Conservation (phyloP, 441 rosid genomes). For the Theobroma grandiflorum region DNA sequence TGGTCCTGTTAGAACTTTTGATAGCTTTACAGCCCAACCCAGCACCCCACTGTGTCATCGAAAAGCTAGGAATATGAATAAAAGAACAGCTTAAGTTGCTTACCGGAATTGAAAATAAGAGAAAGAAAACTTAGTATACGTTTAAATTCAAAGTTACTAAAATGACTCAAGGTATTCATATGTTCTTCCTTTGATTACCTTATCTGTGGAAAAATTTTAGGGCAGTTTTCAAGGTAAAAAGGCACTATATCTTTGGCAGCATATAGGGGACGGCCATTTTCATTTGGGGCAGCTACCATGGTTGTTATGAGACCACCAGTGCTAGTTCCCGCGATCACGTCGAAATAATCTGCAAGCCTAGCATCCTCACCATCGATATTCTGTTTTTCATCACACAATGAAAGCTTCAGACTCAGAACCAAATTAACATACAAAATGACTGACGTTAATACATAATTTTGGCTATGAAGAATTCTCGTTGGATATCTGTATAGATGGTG, state of each 20-base stretch:
- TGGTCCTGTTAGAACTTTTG: constrained; percentile 56
- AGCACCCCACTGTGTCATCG: constrained; percentile 19
- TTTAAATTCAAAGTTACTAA: no score
- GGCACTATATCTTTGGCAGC: constrained; percentile 62
- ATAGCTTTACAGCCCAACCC: constrained; percentile 17
- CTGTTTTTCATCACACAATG: constrained; percentile 29
- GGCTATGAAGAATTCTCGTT: neutral
- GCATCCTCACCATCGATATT: constrained; percentile 57
- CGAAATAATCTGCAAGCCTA: constrained; percentile 69
- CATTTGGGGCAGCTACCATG: constrained; percentile 58
- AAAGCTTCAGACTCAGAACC: neutral
- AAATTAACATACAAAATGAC: neutral
- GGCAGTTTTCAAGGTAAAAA: constrained; percentile 51
- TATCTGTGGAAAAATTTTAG: constrained; percentile 60
- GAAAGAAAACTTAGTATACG: neutral
- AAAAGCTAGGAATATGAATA: neutral
- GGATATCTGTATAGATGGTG: no score
- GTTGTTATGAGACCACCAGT: constrained; percentile 74
- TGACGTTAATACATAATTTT: neutral
- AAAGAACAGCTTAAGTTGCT: neutral
- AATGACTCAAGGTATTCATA: no score
- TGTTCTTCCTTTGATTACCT: constrained; percentile 21
- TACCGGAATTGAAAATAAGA: neutral
- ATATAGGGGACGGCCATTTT: constrained; percentile 46
- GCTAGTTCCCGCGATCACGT: constrained; percentile 64